phyloP scores from a whole-genome alignment of 176 grass and related monocot species.

The Hsuehochloa calcarea region DNA sequence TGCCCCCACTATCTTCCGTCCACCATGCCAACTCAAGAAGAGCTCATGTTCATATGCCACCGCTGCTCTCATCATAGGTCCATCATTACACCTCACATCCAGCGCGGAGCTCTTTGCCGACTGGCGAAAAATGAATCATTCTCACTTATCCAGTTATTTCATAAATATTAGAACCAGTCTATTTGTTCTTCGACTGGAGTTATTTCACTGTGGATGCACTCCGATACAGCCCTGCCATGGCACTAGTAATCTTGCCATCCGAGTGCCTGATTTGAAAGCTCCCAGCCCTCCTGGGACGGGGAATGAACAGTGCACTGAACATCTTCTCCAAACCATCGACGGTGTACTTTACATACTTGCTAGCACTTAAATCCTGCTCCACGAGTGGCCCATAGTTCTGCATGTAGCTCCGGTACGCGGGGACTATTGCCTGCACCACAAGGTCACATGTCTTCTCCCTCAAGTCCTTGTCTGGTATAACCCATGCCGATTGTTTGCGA shows the following conservation, averaged over 20 bases:
- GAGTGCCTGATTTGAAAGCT: slow-evolving; percentile 79
- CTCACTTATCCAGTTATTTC: neutral
- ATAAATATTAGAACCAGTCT: slow-evolving; percentile 5
- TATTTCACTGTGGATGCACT: slow-evolving; percentile 74
- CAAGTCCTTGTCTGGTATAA: slow-evolving; percentile 82
- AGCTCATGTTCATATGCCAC: slow-evolving; percentile 30
- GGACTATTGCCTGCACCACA: slow-evolving; percentile 77
- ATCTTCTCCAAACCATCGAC: slow-evolving; percentile 79
- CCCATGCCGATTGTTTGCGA: slow-evolving; percentile 68
- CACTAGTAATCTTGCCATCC: slow-evolving; percentile 54
- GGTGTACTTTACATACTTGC: slow-evolving; percentile 86
- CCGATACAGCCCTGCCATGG: slow-evolving; percentile 52
- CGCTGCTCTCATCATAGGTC: neutral
- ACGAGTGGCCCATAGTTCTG: slow-evolving; percentile 94
- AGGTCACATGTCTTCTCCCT: slow-evolving; percentile 62
- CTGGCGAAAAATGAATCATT: slow-evolving; percentile 7
- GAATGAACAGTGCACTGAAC: slow-evolving; percentile 58
- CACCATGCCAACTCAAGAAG: slow-evolving; percentile 4
- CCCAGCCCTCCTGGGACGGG: slow-evolving; percentile 47
- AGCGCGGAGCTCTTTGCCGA: neutral
- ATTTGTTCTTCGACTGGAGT: slow-evolving; percentile 12
- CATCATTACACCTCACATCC: slow-evolving; percentile 13
- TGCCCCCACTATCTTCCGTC: slow-evolving; percentile 22
- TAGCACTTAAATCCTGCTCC: slow-evolving; percentile 67
- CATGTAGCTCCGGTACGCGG: slow-evolving; percentile 90